These are phyloP conservation scores for Tilletia walkeri DNA, from an alignment of 1,284 basidiomycete genomes.

Conservation along the genomic window DNA sequence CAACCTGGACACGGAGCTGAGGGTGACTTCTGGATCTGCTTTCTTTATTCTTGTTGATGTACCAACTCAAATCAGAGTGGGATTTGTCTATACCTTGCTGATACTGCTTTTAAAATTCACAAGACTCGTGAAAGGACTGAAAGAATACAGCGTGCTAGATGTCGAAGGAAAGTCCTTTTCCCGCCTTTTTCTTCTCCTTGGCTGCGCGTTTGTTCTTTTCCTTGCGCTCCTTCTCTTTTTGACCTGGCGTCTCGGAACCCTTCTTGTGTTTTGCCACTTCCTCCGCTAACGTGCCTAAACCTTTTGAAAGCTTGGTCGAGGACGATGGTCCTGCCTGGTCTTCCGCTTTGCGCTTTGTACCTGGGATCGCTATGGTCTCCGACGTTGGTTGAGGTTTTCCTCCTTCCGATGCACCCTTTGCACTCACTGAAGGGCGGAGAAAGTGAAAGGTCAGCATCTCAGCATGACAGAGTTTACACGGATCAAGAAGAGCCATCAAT, in stretches of 20 bases:
- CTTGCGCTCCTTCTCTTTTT: slow-evolving; percentile 2
- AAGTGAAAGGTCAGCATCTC: too few species aligned
- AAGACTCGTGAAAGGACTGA: too few species aligned
- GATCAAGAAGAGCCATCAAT: too few species aligned
- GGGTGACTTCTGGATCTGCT: too few species aligned
- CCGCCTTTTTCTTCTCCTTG: slow-evolving; percentile 15
- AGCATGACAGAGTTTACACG: too few species aligned
- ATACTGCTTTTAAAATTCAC: too few species aligned
- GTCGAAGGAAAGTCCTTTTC: slow-evolving; percentile 11
- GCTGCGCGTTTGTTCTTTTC: slow-evolving; percentile 16
- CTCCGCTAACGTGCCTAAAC: background rate
- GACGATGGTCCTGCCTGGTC: slow-evolving; percentile 5
- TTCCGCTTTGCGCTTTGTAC: background rate
- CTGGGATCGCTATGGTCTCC: slow-evolving; percentile 3
- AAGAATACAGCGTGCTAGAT: background rate
- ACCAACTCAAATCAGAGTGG: too few species aligned
- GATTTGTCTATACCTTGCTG: too few species aligned
- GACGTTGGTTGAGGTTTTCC: background rate
- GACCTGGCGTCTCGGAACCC: background rate
- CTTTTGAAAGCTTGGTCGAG: background rate
- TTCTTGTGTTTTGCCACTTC: slow-evolving; percentile 8
- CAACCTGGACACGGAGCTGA: too few species aligned
- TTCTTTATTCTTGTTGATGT: too few species aligned
- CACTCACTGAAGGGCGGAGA: background rate
- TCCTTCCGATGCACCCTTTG: background rate